These are phyloP conservation scores for Porcisia hertigi DNA, from an alignment of 208 protist species.

Conservation along the genomic window DNA sequence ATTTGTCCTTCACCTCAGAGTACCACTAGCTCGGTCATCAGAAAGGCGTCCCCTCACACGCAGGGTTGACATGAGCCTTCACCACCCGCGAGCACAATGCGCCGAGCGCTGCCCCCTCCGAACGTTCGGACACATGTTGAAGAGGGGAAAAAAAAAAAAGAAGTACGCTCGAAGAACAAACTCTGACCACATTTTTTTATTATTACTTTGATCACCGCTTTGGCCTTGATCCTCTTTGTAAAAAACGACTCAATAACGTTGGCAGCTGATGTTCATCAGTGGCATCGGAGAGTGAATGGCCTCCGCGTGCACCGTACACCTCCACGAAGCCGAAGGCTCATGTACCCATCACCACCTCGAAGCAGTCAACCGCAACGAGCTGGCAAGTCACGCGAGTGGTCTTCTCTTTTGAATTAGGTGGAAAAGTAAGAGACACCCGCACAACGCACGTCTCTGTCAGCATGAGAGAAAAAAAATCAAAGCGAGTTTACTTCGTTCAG, in stretches of 20 bases:
- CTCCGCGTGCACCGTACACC: constrained; percentile 43
- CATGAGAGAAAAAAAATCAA: constrained; percentile 56
- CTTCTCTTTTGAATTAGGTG: constrained; percentile 33
- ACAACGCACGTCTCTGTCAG: constrained; percentile 52
- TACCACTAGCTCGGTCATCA: constrained; percentile 34
- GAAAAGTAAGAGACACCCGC: constrained; percentile 38
- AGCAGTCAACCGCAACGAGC: constrained; percentile 33
- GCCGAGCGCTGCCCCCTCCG: no score
- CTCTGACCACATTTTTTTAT: no score
- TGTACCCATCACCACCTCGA: constrained; percentile 35
- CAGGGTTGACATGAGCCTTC: no score
- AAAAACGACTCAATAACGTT: constrained; percentile 45
- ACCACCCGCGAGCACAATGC: no score
- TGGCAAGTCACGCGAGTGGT: constrained; percentile 52
- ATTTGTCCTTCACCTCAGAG: constrained; percentile 22
- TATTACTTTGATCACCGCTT: no score
- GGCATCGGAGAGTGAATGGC: constrained; percentile 52
- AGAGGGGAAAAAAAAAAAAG: no score
- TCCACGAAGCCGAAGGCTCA: constrained; percentile 33
- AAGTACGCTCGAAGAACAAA: no score
- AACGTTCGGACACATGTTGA: no score
- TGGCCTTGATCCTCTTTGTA: constrained; percentile 51
- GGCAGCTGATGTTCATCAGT: constrained; percentile 45
- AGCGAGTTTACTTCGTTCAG: constrained; percentile 53
- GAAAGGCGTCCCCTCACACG: no score